Percentiles rank a stretch among this genome's conserved stretches.
These are phyloP conservation scores for Malassezia arunalokei DNA, from an alignment of 1,284 basidiomycete species.

Conservation along the genomic window DNA sequence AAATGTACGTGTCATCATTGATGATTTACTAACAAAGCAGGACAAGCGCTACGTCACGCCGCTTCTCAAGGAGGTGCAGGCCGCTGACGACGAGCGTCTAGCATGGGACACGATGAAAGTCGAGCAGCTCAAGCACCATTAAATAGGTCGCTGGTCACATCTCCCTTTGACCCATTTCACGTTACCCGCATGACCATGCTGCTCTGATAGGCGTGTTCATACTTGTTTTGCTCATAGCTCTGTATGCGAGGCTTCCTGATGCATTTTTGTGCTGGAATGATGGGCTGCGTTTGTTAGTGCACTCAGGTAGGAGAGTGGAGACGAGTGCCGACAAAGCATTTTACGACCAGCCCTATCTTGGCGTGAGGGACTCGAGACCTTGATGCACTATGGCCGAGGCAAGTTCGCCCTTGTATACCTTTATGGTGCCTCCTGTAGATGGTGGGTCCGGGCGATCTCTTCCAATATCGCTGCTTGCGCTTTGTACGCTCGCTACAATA, in stretches of 20 bases:
- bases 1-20: constrained; percentile 56
- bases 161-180: neutral
- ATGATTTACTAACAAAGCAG: constrained; percentile 49
- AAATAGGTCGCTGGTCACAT: too few species aligned
- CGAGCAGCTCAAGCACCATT: constrained; percentile 13
- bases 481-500: constrained; percentile 55
- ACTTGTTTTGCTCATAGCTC: neutral
- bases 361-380: too few species aligned
- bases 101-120: constrained; percentile 62
- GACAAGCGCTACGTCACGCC: constrained; percentile 81
- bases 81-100: constrained; percentile 66
- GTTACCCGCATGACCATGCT: neutral
- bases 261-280: too few species aligned
- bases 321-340: too few species aligned
- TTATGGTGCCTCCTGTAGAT: neutral
- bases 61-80: constrained; percentile 61
- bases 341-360: too few species aligned
- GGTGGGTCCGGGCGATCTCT: constrained; percentile 48
- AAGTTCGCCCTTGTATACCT: neutral
- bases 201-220: too few species aligned
- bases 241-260: neutral
- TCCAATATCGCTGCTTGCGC: constrained; percentile 52
- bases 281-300: too few species aligned
- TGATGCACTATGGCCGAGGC: neutral
- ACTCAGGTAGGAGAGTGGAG: too few species aligned